Evolutionary conservation across 331 rosid genomes (phyloP).

Genomic region (Stylosanthes scabra): DNA sequence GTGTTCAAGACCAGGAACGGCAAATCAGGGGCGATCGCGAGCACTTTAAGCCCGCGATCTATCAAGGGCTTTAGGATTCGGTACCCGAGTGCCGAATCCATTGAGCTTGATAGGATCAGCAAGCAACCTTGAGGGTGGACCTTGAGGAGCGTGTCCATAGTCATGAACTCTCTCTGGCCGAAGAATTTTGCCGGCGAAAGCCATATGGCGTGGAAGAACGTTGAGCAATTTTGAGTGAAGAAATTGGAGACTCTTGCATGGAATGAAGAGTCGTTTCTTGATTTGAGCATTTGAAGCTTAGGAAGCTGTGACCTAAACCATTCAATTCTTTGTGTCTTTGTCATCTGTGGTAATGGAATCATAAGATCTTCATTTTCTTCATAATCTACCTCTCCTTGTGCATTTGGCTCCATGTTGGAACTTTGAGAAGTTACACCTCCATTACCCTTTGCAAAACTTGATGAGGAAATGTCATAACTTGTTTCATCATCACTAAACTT

Average conservation of each 20-base stretch:
- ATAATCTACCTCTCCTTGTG: slow-evolving; percentile 1
- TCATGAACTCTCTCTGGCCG: slow-evolving; percentile 55
- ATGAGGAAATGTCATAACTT: not conserved
- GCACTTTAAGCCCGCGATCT: not conserved
- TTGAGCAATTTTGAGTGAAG: slow-evolving; percentile 49
- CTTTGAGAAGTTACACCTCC: not conserved
- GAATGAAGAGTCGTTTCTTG: slow-evolving; percentile 47
- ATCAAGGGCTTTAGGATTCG: slow-evolving; percentile 53
- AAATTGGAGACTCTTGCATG: slow-evolving; percentile 54
- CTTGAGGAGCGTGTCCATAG: slow-evolving; percentile 61
- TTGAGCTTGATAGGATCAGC: slow-evolving; percentile 63
- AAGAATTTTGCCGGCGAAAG: slow-evolving; percentile 53
- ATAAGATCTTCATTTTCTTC: slow-evolving; percentile 27
- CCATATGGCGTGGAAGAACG: slow-evolving; percentile 71
- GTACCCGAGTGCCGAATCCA: slow-evolving; percentile 60
- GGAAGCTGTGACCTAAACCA: slow-evolving; percentile 60
- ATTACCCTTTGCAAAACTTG: not conserved
- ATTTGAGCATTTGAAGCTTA: slow-evolving; percentile 47
- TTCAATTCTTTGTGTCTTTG: slow-evolving; percentile 51
- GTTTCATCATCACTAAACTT: not conserved
- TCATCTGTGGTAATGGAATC: slow-evolving; percentile 42
- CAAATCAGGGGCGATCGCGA: not conserved
- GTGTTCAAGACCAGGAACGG: not conserved
- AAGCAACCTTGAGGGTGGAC: slow-evolving; percentile 46
- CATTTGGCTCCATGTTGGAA: slow-evolving; percentile 38